Conservation (phyloP, 139 green algal species). For the Diplosphaera chodatii region DNA sequence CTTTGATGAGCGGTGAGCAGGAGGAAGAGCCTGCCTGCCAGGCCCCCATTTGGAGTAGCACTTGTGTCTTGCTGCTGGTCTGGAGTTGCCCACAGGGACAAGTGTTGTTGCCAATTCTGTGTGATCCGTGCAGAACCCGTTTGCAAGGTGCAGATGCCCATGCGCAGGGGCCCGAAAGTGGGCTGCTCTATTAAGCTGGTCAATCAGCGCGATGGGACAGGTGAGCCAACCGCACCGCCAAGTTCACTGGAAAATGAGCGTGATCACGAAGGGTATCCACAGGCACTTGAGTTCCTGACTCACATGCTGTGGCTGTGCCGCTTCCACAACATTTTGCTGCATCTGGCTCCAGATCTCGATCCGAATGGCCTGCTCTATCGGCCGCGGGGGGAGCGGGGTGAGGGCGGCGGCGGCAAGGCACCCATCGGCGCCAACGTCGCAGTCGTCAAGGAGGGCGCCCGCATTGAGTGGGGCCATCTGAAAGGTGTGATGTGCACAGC, state of each 20-base stretch:
- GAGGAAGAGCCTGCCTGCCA: no score
- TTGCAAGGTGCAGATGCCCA: neutral
- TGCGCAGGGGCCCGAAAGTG: slow-evolving; percentile 21
- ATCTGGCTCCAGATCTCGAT: slow-evolving; percentile 25
- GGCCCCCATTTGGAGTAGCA: no score
- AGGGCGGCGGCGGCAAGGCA: neutral
- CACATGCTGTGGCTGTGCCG: neutral
- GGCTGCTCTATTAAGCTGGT: slow-evolving; percentile 48
- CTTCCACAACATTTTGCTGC: no score
- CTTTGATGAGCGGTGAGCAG: slow-evolving; percentile 10
- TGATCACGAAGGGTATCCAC: no score
- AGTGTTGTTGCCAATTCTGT: no score
- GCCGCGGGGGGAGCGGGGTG: slow-evolving; percentile 7
- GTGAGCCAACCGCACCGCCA: no score
- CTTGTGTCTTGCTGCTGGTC: no score
- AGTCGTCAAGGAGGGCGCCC: neutral
- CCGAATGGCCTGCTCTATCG: slow-evolving; percentile 24
- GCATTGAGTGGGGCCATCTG: neutral
- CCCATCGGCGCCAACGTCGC: neutral
- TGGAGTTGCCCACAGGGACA: no score
- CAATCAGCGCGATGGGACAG: slow-evolving; percentile 38
- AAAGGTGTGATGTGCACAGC: neutral
- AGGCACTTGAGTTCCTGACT: no score
- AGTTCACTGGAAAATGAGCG: no score
- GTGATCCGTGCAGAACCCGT: no score